Evolutionary conservation across 768 basidiomycete genomes (phyloP).

Genomic region (Scleroderma citrinum): DNA sequence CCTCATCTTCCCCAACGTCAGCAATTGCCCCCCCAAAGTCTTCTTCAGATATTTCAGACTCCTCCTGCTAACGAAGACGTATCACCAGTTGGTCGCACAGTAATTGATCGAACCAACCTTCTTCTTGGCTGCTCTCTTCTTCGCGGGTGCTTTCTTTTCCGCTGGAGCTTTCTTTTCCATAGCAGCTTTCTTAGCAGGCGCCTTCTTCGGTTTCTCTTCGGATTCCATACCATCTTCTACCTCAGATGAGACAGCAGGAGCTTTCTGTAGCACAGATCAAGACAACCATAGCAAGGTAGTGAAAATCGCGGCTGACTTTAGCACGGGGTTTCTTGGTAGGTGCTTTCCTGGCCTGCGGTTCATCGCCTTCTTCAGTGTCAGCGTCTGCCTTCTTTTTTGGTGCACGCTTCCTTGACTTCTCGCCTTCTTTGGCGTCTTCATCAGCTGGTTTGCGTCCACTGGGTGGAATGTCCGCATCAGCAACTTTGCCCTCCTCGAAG

Average conservation of each 20-base stretch:
- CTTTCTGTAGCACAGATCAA: conserved; percentile 23
- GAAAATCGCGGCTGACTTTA: conserved; percentile 25
- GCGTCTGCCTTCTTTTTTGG: conserved; percentile 28
- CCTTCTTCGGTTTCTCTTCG: conserved; percentile 44
- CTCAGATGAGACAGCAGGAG: conserved; percentile 11
- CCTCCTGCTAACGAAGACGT: conserved; percentile 13
- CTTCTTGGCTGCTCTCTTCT: conserved; percentile 31
- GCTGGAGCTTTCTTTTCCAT: conserved; percentile 42
- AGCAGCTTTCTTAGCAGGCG: conserved; percentile 39
- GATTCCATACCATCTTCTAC: conserved; percentile 31
- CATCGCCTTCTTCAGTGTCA: conserved; percentile 29
- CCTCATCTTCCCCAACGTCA: conserved; percentile 43
- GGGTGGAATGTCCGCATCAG: no score
- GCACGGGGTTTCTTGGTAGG: conserved; percentile 30
- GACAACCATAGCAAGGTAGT: conserved; percentile 3
- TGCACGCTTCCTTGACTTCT: conserved; percentile 49
- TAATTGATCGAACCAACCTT: conserved; percentile 21
- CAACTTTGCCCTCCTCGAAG: conserved; percentile 73
- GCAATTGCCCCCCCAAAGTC: conserved; percentile 42
- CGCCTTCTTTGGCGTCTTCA: conserved; percentile 43
- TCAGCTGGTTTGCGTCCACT: no score
- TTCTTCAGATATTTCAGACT: conserved; percentile 39
- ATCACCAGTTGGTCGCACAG: neutral
- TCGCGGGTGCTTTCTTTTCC: conserved; percentile 39
- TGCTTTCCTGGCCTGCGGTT: conserved; percentile 28